Percentiles rank a stretch among this genome's conserved stretches.
These are phyloP conservation scores for Dothideomycetes sp. DNA, from an alignment of 2,329 filamentous ascomycete genomes.

Conservation along the genomic window DNA sequence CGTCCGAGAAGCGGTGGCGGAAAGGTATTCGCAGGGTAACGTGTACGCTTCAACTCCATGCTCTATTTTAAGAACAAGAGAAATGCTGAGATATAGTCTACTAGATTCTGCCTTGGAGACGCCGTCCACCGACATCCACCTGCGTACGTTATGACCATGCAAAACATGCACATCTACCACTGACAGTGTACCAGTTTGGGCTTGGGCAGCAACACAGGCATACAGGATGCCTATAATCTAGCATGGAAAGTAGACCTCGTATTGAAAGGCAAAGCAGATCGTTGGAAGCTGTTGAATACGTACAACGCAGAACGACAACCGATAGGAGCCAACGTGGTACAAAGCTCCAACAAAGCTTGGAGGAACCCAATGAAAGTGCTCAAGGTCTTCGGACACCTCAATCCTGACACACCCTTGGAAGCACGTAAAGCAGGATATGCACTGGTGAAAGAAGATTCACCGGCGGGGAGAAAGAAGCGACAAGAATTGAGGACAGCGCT, in stretches of 20 bases:
- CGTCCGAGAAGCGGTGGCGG: conserved; percentile 51
- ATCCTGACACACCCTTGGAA: not conserved
- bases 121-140: conserved; percentile 49
- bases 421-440: conserved; percentile 16
- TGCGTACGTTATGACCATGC: no score
- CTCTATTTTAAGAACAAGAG: no score
- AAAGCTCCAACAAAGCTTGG: conserved; percentile 46
- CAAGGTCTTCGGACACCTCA: conserved; percentile 13
- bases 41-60: no score
- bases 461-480: conserved; percentile 26
- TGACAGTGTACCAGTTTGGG: no score
- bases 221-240: conserved; percentile 27
- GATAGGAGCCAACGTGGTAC: conserved; percentile 38
- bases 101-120: conserved; percentile 47
- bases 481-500: conserved; percentile 22
- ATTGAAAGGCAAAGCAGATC: conserved; percentile 16
- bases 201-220: conserved; percentile 45
- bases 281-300: conserved; percentile 16
- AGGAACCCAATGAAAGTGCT: conserved; percentile 32
- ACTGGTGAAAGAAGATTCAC: conserved; percentile 9
- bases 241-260: conserved; percentile 27
- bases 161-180: no score
- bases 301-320: conserved; percentile 25
- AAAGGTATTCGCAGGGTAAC: conserved; percentile 40
- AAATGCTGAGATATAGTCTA: no score